Evolutionary conservation across 352 stramenopile species (phyloP).

Genomic region (Phytophthora brassicae): DNA sequence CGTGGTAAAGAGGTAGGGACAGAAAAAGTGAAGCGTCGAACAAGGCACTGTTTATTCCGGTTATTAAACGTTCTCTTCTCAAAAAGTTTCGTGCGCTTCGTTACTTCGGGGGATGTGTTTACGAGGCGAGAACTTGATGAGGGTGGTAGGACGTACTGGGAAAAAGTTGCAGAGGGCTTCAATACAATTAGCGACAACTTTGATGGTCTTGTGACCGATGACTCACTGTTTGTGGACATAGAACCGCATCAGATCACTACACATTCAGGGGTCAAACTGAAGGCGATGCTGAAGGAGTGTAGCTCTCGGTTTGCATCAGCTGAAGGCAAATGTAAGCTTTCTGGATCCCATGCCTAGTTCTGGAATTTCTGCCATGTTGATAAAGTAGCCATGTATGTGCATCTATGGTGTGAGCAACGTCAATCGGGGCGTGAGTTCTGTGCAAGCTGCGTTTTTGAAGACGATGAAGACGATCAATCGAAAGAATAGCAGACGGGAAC

Average conservation of each 20-base stretch:
- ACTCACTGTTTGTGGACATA: background rate
- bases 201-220: background rate
- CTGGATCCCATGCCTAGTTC: background rate
- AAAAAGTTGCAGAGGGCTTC: background rate
- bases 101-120: background rate
- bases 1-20: too few relatives aligned
- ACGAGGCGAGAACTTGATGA: constrained; percentile 1
- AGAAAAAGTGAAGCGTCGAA: background rate
- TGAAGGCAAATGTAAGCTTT: background rate
- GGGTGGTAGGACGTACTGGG: background rate
- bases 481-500: background rate
- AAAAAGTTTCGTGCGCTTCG: constrained; percentile 2
- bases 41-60: background rate
- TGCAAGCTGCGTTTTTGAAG: background rate
- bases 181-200: background rate
- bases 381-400: background rate
- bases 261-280: background rate
- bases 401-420: background rate
- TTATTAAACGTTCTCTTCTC: constrained; percentile 4
- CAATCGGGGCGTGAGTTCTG: background rate
- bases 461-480: background rate
- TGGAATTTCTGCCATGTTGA: background rate
- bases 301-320: background rate
- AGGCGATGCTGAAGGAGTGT: background rate
- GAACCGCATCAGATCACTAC: background rate